Evolutionary conservation across 1,139 yeast species (phyloP).

Genomic region (Casaregolazyma lundiana): DNA sequence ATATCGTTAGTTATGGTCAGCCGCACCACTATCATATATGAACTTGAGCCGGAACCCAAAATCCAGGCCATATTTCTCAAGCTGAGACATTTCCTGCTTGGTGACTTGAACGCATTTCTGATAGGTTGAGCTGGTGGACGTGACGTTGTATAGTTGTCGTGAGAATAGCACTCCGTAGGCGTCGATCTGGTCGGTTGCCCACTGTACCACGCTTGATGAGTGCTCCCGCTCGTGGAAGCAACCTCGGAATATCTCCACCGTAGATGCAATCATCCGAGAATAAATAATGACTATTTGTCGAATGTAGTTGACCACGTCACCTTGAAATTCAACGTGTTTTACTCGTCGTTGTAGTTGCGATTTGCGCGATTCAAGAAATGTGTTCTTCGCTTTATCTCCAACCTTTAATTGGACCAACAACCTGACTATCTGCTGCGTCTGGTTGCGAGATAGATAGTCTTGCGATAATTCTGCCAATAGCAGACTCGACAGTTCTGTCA

Average conservation of each 20-base stretch:
- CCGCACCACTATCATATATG: conserved; percentile 17
- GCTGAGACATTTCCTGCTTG: conserved; percentile 54
- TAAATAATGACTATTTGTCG: conserved; percentile 57
- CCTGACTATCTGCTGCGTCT: conserved; percentile 32
- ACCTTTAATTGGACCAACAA: conserved; percentile 42
- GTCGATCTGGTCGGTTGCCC: conserved; percentile 69
- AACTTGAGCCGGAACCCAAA: conserved; percentile 46
- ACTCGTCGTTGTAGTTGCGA: conserved; percentile 43
- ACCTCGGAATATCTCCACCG: conserved; percentile 43
- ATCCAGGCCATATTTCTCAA: conserved; percentile 67
- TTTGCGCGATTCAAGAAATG: conserved; percentile 46
- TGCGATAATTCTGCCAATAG: conserved; percentile 34
- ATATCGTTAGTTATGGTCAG: conserved; percentile 1
- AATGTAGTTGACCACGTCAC: conserved; percentile 52
- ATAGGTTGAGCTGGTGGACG: conserved; percentile 44
- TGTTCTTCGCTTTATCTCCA: conserved; percentile 44
- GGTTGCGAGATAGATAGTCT: conserved; percentile 31
- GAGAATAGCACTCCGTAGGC: conserved; percentile 56
- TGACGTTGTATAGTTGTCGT: conserved; percentile 65
- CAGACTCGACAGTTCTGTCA: conserved; percentile 25
- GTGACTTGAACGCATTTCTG: conserved; percentile 51
- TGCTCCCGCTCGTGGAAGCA: conserved; percentile 40
- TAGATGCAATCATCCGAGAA: conserved; percentile 49
- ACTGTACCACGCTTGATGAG: conserved; percentile 47
- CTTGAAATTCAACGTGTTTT: conserved; percentile 48